Evolutionary conservation across 306 rosid species (phyloP).

Genomic region (Pterocarpus macrocarpus): DNA sequence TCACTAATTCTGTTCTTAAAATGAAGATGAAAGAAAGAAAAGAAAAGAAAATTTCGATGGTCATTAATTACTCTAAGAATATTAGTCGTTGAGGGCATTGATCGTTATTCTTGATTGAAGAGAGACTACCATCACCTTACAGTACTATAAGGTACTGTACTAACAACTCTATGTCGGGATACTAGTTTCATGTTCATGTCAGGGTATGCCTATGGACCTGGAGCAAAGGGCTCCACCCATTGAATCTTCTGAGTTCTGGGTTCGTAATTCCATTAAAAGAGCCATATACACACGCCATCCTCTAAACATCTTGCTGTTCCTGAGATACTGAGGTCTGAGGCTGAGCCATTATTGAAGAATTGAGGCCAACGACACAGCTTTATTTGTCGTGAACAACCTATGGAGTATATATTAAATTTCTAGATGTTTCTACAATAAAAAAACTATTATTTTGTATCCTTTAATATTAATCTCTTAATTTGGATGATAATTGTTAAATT

Average conservation of each 20-base stretch:
- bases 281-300: constrained; percentile 2
- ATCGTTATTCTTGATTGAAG: constrained; percentile 36
- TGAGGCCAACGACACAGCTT: constrained; percentile 10
- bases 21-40: not conserved
- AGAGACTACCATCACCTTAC: not conserved
- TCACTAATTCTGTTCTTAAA: not conserved
- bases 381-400: not conserved
- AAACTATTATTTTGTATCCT: too few species aligned
- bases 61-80: constrained; percentile 17
- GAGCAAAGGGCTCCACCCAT: constrained; percentile 36
- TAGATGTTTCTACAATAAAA: not conserved
- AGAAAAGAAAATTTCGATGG: not conserved
- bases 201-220: constrained; percentile 34
- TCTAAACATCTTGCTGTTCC: constrained; percentile 21
- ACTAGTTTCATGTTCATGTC: constrained; percentile 50
- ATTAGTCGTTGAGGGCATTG: constrained; percentile 34
- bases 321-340: not conserved
- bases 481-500: too few species aligned
- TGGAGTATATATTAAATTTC: too few species aligned
- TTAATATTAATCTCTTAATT: too few species aligned
- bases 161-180: constrained; percentile 39
- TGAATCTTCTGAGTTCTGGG: constrained; percentile 32
- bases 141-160: constrained; percentile 50
- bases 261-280: constrained; percentile 48
- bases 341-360: constrained; percentile 2